Conservation (phyloP, 192 early-diverging fungal genomes). For the Coemansia sp. region DNA sequence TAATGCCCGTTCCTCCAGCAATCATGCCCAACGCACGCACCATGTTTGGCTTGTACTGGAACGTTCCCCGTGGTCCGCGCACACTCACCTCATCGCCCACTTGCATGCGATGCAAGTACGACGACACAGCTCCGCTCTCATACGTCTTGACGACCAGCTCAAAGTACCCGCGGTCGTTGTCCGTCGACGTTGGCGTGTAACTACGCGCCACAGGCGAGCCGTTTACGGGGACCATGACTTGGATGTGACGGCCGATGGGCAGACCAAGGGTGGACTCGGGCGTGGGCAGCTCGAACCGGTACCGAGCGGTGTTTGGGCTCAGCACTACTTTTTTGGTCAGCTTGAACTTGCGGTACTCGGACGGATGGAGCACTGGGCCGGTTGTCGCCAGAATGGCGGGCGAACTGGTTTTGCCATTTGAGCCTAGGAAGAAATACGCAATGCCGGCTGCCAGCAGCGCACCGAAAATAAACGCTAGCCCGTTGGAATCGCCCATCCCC, state of each 20-base stretch:
- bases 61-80: slow-evolving; percentile 88
- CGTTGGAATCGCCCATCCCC: slow-evolving; percentile 4
- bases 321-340: slow-evolving; percentile 74
- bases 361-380: slow-evolving; percentile 60
- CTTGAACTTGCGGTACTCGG: slow-evolving; percentile 73
- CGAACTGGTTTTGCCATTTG: slow-evolving; percentile 5
- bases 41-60: slow-evolving; percentile 82
- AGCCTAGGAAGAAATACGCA: slow-evolving; percentile 31
- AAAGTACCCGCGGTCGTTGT: slow-evolving; percentile 84
- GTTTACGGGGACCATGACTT: slow-evolving; percentile 76
- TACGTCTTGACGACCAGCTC: slow-evolving; percentile 93
- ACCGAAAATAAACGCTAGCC: slow-evolving; percentile 9
- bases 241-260: slow-evolving; percentile 93
- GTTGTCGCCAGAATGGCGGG: slow-evolving; percentile 5
- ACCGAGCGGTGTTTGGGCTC: slow-evolving; percentile 85
- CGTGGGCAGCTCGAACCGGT: slow-evolving; percentile 78
- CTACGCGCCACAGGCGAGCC: slow-evolving; percentile 82
- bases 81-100: slow-evolving; percentile 73
- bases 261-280: slow-evolving; percentile 72
- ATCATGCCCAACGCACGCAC: slow-evolving; percentile 81
- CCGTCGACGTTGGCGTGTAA: slow-evolving; percentile 87
- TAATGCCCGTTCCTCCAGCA: slow-evolving; percentile 94
- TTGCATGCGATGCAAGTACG: slow-evolving; percentile 62
- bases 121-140: slow-evolving; percentile 77
- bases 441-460: slow-evolving; percentile 39